Conservation (phyloP, 2,329 filamentous ascomycete genomes). For the Colletotrichum ledebouriae region DNA sequence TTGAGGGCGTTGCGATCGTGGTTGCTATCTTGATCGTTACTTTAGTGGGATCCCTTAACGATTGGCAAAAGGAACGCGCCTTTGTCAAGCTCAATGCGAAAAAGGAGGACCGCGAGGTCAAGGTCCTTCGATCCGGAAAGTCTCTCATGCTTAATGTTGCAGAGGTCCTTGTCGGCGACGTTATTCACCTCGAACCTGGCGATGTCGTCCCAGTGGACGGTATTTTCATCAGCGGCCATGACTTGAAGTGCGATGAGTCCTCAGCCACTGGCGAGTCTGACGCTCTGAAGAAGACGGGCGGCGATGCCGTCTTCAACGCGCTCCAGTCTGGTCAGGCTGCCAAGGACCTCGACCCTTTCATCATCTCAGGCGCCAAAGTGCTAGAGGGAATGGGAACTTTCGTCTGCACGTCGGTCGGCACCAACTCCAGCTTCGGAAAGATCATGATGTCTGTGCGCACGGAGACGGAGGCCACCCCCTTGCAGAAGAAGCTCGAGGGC, state of each 20-base stretch:
- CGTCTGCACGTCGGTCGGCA: constrained; percentile 68
- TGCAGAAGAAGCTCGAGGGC: constrained; percentile 66
- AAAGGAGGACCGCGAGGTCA: constrained; percentile 75
- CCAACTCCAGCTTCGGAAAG: constrained; percentile 66
- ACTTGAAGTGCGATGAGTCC: constrained; percentile 76
- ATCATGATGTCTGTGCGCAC: constrained; percentile 69
- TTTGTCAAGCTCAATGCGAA: constrained; percentile 73
- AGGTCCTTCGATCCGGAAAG: constrained; percentile 76
- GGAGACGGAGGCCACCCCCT: constrained; percentile 65
- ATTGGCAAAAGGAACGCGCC: constrained; percentile 77
- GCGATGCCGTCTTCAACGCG: constrained; percentile 68
- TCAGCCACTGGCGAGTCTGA: constrained; percentile 82
- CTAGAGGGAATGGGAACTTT: constrained; percentile 67
- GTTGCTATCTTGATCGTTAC: constrained; percentile 76
- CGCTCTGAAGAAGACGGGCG: constrained; percentile 75
- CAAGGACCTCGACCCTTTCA: constrained; percentile 74
- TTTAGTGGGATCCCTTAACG: constrained; percentile 72
- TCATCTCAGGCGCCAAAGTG: constrained; percentile 69
- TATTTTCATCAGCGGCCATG: constrained; percentile 70
- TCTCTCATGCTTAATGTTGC: constrained; percentile 73
- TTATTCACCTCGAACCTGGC: constrained; percentile 77
- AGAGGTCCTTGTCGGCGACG: constrained; percentile 77
- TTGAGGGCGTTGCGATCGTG: constrained; percentile 74
- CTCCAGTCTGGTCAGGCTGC: constrained; percentile 61
- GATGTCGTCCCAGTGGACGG: constrained; percentile 80